These are phyloP conservation scores for Dendrobium chrysotoxum DNA, from an alignment of 106 monocot genomes.

Conservation along the genomic window DNA sequence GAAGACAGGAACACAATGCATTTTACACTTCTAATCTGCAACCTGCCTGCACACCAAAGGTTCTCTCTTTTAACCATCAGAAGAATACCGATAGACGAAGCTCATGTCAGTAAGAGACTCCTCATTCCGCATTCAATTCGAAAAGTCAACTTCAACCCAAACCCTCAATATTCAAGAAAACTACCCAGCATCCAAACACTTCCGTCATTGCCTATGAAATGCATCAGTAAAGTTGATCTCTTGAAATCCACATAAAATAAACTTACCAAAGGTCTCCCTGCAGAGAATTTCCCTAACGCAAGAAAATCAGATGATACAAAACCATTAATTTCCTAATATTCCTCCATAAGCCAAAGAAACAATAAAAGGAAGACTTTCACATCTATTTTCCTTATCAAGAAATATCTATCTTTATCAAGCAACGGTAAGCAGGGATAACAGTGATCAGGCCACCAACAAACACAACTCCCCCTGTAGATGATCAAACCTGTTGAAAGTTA, in stretches of 20 bases:
- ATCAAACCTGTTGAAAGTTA: not conserved
- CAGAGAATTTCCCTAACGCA: not conserved
- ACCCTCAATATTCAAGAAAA: not conserved
- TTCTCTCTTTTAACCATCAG: not conserved
- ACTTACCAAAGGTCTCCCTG: not conserved
- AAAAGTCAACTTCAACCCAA: not conserved
- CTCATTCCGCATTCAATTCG: not conserved
- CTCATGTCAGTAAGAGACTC: not conserved
- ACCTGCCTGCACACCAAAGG: not conserved
- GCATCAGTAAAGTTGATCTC: not conserved
- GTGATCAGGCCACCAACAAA: not conserved
- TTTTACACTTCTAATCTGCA: not conserved
- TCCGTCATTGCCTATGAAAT: not conserved
- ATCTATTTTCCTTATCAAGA: not conserved
- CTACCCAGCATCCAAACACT: not conserved
- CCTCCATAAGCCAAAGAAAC: not conserved
- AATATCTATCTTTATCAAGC: not conserved
- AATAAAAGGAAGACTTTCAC: not conserved
- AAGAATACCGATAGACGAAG: not conserved
- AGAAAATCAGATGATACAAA: not conserved
- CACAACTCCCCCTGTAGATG: too few relatives aligned
- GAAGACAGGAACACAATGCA: not conserved
- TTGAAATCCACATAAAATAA: not conserved
- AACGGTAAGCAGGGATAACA: not conserved
- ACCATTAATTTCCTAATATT: constrained; percentile 1